Conservation (phyloP, 192 early-diverging fungal genomes). For the Podila minutissima region DNA sequence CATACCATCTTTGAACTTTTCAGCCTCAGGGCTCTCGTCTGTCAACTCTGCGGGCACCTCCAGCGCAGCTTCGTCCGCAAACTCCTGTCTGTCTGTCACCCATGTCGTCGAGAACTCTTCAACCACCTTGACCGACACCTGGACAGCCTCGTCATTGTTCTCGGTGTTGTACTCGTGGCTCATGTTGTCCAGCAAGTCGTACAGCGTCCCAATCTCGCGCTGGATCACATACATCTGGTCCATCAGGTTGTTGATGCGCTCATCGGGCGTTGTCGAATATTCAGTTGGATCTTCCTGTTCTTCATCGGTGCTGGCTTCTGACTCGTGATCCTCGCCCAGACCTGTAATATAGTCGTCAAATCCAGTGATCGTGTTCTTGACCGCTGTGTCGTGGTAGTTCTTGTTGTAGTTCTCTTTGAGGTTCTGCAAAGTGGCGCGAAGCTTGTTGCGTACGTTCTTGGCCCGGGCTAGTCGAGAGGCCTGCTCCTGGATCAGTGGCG, state of each 20-base stretch:
- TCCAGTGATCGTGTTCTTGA: slow-evolving; percentile 64
- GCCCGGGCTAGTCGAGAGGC: slow-evolving; percentile 23
- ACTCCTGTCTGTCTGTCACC: slow-evolving; percentile 11
- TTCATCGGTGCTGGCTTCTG: slow-evolving; percentile 1
- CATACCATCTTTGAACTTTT: slow-evolving; percentile 34
- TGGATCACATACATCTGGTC: slow-evolving; percentile 18
- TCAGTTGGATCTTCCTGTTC: slow-evolving; percentile 11
- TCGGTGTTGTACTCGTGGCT: slow-evolving; percentile 60
- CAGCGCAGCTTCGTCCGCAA: slow-evolving; percentile 27
- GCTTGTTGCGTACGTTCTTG: slow-evolving; percentile 46
- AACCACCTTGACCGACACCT: slow-evolving; percentile 57
- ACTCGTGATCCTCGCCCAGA: slow-evolving; percentile 33
- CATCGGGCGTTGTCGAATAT: slow-evolving; percentile 16
- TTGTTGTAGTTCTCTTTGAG: slow-evolving; percentile 74
- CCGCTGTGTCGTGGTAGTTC: slow-evolving; percentile 79
- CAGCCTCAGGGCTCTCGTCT: slow-evolving; percentile 28
- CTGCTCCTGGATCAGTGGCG: slow-evolving; percentile 27
- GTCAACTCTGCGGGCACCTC: slow-evolving; percentile 17
- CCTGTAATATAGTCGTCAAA: slow-evolving; percentile 68
- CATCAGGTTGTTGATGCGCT: slow-evolving; percentile 28
- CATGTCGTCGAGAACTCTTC: slow-evolving; percentile 29
- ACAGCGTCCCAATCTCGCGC: slow-evolving; percentile 26
- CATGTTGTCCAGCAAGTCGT: slow-evolving; percentile 46
- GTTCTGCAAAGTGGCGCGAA: slow-evolving; percentile 50
- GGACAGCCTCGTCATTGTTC: slow-evolving; percentile 66